Base-by-base conservation (phyloP, 192 early-diverging fungal genomes). In the Podila epicladia region DNA sequence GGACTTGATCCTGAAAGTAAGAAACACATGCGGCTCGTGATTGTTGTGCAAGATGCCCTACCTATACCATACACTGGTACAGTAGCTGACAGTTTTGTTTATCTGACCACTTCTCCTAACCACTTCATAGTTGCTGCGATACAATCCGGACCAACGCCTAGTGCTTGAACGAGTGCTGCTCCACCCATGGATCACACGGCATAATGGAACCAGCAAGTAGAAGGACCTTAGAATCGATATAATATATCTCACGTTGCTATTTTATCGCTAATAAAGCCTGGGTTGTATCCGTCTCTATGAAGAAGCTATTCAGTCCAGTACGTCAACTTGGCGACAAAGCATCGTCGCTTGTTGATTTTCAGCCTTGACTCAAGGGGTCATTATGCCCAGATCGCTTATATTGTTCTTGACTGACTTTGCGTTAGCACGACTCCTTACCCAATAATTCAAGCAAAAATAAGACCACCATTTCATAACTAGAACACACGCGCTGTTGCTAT, bases 1-100 rank as follows among this genome's bases (percentile, higher is more conserved):
- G 62, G 96, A 99, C 82, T 82, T 99, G 51, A 97, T 99, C 62
- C 74, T 53, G 35, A 93, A 91, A 87, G 94, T 94, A 79, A 80
- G 32, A 62, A 67, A 13, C 22, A 1, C 19, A 32, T 9, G 13
- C 67, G 9, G 5, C 75, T 49, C 58, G 35, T 72, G 32, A 20
- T 64, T 53, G 29, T 50, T 67, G 28, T 59, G 29, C 24, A n/a
- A 33, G 15, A 31, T 15, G 26, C 20, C 2, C 20, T 32, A 6
- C 17, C 45, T 12, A 62, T 35, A 31, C 12, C 17, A 31, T 26
- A 6, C 26, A 17, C 6, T 20, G 26, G 5, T 37, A 19, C 13
- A 15, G 6, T 37, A 19, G n/a, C 20, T 19, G 19, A 33, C 33
- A n/a, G 61, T 37, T 51, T 28, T 7, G 33, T 33, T 33, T 12